These are phyloP conservation scores for Suillus decipiens DNA, from an alignment of 768 basidiomycete genomes.

Conservation along the genomic window DNA sequence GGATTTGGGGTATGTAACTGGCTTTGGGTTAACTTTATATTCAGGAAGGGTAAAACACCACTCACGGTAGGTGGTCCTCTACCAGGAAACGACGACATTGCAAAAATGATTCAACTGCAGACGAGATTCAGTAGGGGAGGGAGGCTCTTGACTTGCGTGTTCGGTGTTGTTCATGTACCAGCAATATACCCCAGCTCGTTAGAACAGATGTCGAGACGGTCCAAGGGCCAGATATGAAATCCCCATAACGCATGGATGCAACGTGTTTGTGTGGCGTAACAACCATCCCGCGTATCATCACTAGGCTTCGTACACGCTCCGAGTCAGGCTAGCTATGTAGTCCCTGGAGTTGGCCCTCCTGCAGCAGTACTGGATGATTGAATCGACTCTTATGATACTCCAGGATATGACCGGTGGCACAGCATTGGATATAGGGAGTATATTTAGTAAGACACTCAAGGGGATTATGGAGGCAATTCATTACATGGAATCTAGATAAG, in stretches of 20 bases:
- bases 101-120: not conserved
- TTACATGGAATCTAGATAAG: not conserved
- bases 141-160: not conserved
- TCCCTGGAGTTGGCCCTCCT: not conserved
- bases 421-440: not conserved
- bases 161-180: not conserved
- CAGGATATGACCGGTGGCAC: not conserved
- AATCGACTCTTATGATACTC: not conserved
- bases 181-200: not conserved
- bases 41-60: not conserved
- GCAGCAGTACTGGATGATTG: not conserved
- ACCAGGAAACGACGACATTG: not conserved
- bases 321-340: not conserved
- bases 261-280: constrained; percentile 1
- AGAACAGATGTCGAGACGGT: not conserved
- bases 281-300: not conserved
- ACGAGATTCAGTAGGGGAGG: not conserved
- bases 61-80: not conserved
- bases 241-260: not conserved
- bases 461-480: not conserved
- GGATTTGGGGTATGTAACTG: not conserved
- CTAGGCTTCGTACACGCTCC: not conserved
- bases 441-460: not conserved
- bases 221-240: not conserved
- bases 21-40: not conserved